Evolutionary conservation across 2,329 filamentous ascomycete genomes (phyloP).

Genomic region (Claviceps sp.): DNA sequence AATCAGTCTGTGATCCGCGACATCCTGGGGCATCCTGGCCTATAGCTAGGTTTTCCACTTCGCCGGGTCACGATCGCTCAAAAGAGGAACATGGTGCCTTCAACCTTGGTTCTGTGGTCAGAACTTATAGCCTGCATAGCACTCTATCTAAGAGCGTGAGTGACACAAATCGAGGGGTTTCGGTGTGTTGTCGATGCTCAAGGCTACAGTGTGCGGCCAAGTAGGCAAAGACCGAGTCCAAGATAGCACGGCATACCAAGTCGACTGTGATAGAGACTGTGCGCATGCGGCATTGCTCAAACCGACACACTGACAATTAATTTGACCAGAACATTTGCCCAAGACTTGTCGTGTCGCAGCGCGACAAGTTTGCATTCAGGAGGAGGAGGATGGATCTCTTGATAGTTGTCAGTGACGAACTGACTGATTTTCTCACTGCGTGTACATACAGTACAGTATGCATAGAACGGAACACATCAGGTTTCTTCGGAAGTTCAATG

Average conservation of each 20-base stretch:
- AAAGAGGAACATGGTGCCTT: background rate
- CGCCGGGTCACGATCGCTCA: background rate
- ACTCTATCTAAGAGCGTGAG: background rate
- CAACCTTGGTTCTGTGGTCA: background rate
- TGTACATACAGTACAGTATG: background rate
- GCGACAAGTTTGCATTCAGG: background rate
- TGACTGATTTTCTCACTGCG: background rate
- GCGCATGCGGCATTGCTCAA: background rate
- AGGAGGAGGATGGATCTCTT: background rate
- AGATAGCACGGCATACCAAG: background rate
- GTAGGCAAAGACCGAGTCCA: background rate
- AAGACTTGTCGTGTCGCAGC: background rate
- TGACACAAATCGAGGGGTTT: background rate
- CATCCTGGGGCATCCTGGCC: background rate
- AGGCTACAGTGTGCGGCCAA: background rate
- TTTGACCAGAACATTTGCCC: background rate
- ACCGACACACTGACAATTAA: background rate
- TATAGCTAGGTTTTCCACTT: background rate
- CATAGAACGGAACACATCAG: background rate
- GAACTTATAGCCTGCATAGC: background rate
- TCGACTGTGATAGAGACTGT: background rate
- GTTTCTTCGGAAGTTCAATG: background rate
- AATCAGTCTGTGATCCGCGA: background rate
- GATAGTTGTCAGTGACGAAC: background rate
- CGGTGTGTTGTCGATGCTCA: background rate